These are phyloP conservation scores for Hypomontagnella submonticulosa DNA, from an alignment of 495 filamentous ascomycete genomes.

Conservation along the genomic window DNA sequence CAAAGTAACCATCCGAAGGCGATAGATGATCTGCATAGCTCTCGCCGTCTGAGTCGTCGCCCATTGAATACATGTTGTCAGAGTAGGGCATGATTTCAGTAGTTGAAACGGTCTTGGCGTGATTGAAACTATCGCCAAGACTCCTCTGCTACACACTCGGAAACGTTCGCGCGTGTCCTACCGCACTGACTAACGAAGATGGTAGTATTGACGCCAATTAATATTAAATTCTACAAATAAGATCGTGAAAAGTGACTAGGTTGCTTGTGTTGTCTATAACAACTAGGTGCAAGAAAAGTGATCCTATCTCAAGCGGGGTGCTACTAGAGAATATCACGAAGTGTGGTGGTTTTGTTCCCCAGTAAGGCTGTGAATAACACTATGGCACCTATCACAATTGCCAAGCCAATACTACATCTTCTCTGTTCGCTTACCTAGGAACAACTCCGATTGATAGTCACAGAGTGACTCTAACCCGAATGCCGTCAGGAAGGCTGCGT, in stretches of 20 bases:
- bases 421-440: slow-evolving; percentile 9
- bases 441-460: slow-evolving; percentile 21
- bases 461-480: slow-evolving; percentile 9
- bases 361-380: slow-evolving; percentile 26
- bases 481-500: slow-evolving; percentile 36
- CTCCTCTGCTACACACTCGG: slow-evolving; percentile 24
- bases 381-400: neutral
- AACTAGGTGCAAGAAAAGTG: slow-evolving; percentile 13
- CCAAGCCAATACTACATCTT: slow-evolving; percentile 14
- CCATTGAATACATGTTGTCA: slow-evolving; percentile 57
- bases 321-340: slow-evolving; percentile 7
- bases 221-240: slow-evolving; percentile 7
- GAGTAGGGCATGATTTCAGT: slow-evolving; percentile 53
- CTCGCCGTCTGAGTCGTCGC: slow-evolving; percentile 52
- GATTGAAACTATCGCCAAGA: slow-evolving; percentile 47
- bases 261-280: slow-evolving; percentile 1
- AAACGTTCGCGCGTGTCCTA: slow-evolving; percentile 39
- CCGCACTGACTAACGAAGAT: slow-evolving; percentile 13
- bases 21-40: slow-evolving; percentile 51
- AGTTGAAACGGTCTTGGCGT: slow-evolving; percentile 43
- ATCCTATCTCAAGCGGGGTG: slow-evolving; percentile 23
- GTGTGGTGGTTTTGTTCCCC: slow-evolving; percentile 23
- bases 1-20: slow-evolving; percentile 58
- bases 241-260: neutral
- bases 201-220: slow-evolving; percentile 9